A percentile compares a stretch with the other conserved stretches of the same genome.
Evolutionary conservation across 768 basidiomycete species (phyloP).

Genomic region (Trametes meyenii): DNA sequence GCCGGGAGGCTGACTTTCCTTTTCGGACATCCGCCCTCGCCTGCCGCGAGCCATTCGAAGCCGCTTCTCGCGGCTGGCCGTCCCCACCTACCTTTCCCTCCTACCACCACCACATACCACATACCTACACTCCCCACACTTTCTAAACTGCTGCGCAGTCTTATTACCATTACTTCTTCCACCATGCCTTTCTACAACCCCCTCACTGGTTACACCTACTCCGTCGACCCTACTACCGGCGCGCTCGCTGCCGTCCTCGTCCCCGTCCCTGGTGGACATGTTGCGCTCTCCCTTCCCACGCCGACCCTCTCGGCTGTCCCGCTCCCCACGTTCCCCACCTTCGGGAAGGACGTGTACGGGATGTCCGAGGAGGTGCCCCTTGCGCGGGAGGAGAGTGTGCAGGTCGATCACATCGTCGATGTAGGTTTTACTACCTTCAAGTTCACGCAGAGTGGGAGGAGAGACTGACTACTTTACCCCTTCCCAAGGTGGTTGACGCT

Average conservation of each 20-base stretch:
- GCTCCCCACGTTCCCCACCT: neutral
- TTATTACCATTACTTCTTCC: neutral
- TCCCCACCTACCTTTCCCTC: conserved; percentile 2
- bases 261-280: conserved; percentile 7
- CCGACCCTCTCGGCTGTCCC: neutral
- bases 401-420: conserved; percentile 9
- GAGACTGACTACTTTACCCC: too few species aligned
- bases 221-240: conserved; percentile 9
- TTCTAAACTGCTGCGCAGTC: conserved; percentile 12
- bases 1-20: neutral
- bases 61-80: neutral
- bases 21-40: conserved; percentile 3
- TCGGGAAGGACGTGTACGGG: conserved; percentile 12
- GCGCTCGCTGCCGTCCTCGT: conserved; percentile 9
- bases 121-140: neutral
- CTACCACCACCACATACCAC: conserved; percentile 4
- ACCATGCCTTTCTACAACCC: neutral
- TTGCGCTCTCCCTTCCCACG: neutral
- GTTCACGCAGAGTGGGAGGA: too few species aligned
- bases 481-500: too few species aligned
- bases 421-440: too few species aligned
- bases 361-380: conserved; percentile 7
- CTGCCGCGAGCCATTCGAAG: neutral
- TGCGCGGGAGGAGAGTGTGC: neutral
- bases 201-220: conserved; percentile 11